These are phyloP conservation scores for Venustampulla echinocandica DNA, from an alignment of 495 filamentous ascomycete species.

Conservation along the genomic window DNA sequence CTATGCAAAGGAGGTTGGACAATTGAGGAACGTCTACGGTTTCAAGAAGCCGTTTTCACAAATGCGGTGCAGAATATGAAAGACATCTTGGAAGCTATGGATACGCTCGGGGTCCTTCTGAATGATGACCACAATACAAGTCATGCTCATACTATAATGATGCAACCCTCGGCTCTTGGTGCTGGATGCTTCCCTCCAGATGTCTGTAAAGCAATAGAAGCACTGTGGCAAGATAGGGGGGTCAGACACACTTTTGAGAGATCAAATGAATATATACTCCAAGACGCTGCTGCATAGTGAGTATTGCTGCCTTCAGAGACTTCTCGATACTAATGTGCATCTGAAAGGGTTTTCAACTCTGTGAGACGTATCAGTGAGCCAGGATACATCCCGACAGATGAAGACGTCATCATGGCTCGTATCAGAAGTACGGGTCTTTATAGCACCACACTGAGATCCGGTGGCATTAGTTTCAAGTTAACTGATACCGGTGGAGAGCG, in stretches of 20 bases:
- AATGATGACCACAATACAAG: background rate
- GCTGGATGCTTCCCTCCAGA: background rate
- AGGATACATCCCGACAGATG: slow-evolving; percentile 83
- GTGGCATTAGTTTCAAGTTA: slow-evolving; percentile 90
- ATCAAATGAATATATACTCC: slow-evolving; percentile 88
- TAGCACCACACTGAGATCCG: slow-evolving; percentile 86
- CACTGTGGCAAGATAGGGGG: slow-evolving; percentile 71
- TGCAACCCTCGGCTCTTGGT: background rate
- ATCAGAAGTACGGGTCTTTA: slow-evolving; percentile 91
- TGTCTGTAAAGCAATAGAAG: slow-evolving; percentile 54
- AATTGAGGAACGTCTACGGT: background rate
- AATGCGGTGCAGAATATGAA: background rate
- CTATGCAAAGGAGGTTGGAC: background rate
- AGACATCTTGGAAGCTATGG: background rate
- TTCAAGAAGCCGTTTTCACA: background rate
- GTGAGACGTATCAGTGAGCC: slow-evolving; percentile 74
- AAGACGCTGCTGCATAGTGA: slow-evolving; percentile 90
- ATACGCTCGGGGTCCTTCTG: background rate
- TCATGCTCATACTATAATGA: background rate
- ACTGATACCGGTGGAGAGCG: slow-evolving; percentile 94
- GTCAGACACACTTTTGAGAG: slow-evolving; percentile 77
- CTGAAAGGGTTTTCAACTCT: slow-evolving; percentile 71
- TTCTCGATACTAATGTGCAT: background rate
- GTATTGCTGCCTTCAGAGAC: slow-evolving; percentile 23
- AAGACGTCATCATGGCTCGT: slow-evolving; percentile 85